Percentiles rank a stretch among this genome's conserved stretches.
These are phyloP conservation scores for Hypoxylon rubiginosum DNA, from an alignment of 2,329 filamentous ascomycete species.

Conservation along the genomic window DNA sequence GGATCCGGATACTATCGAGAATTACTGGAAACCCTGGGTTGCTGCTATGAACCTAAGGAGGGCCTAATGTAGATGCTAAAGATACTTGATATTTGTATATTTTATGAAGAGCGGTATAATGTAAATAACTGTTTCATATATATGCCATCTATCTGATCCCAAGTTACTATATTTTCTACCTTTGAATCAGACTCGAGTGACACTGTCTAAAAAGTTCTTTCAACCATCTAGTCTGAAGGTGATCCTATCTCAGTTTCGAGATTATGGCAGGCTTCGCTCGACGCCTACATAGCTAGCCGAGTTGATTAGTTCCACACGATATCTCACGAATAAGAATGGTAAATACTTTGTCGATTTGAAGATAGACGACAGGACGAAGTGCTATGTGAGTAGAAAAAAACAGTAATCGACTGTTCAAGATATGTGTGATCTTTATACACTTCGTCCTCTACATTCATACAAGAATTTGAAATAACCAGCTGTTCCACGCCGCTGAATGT, in stretches of 20 bases:
- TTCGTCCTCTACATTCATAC: background rate
- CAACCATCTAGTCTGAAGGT: background rate
- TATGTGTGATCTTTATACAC: background rate
- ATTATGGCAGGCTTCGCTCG: no score
- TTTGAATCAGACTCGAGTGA: background rate
- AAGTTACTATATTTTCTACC: background rate
- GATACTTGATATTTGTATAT: background rate
- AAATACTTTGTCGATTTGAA: no score
- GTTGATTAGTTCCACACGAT: no score
- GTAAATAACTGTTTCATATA: no score
- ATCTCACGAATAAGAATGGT: no score
- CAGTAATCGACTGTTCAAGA: background rate
- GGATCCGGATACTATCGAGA: slow-evolving; percentile 59
- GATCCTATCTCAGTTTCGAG: background rate
- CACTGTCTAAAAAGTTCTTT: background rate
- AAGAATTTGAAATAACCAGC: background rate
- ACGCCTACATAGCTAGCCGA: no score
- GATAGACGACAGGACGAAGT: no score
- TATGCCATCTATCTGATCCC: background rate
- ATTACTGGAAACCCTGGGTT: slow-evolving; percentile 66
- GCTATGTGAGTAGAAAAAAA: no score
- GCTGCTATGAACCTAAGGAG: slow-evolving; percentile 55
- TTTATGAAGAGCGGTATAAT: no score
- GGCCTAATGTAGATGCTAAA: background rate
- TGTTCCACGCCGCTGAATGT: background rate